These are phyloP conservation scores for Cocos nucifera DNA, from an alignment of 176 grass and related monocot genomes.

Conservation along the genomic window DNA sequence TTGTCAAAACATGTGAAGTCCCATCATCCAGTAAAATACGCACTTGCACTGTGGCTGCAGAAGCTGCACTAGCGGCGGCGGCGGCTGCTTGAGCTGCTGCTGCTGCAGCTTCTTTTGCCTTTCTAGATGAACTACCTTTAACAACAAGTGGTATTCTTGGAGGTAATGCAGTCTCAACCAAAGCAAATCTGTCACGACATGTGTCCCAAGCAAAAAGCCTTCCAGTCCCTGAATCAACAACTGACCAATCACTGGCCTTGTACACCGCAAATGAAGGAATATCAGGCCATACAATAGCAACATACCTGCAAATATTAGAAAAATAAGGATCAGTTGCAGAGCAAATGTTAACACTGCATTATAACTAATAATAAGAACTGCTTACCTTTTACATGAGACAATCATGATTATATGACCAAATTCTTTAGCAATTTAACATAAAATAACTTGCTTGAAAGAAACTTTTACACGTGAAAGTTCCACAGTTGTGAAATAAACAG, in stretches of 20 bases:
- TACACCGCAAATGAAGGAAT: conserved; percentile 90
- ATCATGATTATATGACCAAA: no score
- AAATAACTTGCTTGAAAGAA: no score
- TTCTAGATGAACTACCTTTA: conserved; percentile 94
- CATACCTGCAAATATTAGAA: conserved; percentile 52
- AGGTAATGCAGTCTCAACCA: conserved; percentile 74
- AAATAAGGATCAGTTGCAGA: conserved; percentile 5
- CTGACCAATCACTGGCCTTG: conserved; percentile 91
- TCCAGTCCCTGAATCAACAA: conserved; percentile 89
- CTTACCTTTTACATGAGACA: no score
- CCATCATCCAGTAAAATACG: conserved; percentile 97
- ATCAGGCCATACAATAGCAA: conserved; percentile 89
- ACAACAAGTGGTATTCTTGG: conserved; percentile 75
- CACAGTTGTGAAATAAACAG: no score
- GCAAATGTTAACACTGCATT: neutral
- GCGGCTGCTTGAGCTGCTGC: conserved; percentile 85
- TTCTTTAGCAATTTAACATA: no score
- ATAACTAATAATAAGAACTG: no score
- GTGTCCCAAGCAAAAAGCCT: conserved; percentile 95
- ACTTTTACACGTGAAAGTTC: no score
- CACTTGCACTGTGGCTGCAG: conserved; percentile 87
- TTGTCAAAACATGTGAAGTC: conserved; percentile 79
- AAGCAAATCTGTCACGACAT: conserved; percentile 90
- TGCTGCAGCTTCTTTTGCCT: conserved; percentile 91
- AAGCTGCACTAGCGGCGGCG: conserved; percentile 79